Percentiles rank a stretch among this genome's conserved stretches.
phyloP scores from a whole-genome alignment of 805 yeast genomes.

The Nakazawaea ishiwadae region DNA sequence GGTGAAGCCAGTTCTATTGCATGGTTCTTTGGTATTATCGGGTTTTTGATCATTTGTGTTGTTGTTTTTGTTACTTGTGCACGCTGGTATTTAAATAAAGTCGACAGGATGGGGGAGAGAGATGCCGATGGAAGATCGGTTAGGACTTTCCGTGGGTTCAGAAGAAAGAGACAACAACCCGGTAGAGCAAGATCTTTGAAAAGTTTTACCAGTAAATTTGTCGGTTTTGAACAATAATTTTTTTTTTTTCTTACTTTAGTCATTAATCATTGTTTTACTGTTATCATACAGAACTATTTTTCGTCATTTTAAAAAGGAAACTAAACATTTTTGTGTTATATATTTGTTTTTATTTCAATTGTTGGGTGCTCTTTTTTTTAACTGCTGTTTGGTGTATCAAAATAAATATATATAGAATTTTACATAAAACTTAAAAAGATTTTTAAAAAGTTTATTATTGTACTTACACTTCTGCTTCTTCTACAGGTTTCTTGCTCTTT shows the following conservation, averaged over 20 bases:
- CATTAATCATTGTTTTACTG: no score
- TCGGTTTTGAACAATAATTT: slow-evolving; percentile 8
- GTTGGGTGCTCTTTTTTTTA: no score
- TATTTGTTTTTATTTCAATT: no score
- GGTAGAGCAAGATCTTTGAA: slow-evolving; percentile 7
- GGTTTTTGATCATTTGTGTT: slow-evolving; percentile 41
- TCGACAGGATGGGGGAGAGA: slow-evolving; percentile 7
- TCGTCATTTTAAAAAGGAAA: no score
- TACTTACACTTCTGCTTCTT: no score
- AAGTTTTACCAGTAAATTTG: slow-evolving; percentile 12
- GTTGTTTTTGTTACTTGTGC: slow-evolving; percentile 35
- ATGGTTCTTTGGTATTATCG: slow-evolving; percentile 72
- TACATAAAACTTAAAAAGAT: no score
- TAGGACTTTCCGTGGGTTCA: slow-evolving; percentile 7
- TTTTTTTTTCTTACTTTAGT: neutral
- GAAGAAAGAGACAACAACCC: slow-evolving; percentile 6
- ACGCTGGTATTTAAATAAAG: slow-evolving; percentile 6
- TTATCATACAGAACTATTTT: no score
- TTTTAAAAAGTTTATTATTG: no score
- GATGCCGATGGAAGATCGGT: slow-evolving; percentile 6
- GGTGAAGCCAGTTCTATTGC: slow-evolving; percentile 46
- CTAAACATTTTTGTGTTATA: no score
- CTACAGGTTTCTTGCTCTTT: neutral
- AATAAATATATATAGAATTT: no score
- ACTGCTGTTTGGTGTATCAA: no score